These are phyloP conservation scores for Kodamaea sp. DNA, from an alignment of 1,139 yeast species.

Conservation along the genomic window DNA sequence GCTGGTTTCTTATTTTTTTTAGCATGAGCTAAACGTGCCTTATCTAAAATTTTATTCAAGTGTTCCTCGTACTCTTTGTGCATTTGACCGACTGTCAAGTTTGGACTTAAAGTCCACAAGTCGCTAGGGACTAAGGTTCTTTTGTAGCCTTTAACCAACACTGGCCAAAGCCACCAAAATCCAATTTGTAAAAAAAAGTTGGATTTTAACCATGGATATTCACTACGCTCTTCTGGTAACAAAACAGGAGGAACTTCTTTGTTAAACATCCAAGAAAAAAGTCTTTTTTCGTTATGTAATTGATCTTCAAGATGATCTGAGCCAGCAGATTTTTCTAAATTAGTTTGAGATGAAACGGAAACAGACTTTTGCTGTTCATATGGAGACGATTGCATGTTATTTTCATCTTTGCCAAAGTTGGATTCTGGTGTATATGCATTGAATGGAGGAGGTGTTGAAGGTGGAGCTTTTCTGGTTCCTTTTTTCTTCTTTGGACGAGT, in stretches of 20 bases:
- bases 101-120: conserved; percentile 36
- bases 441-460: not conserved
- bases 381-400: not conserved
- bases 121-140: conserved; percentile 41
- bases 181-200: conserved; percentile 26
- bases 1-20: conserved; percentile 22
- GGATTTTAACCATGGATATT: conserved; percentile 36
- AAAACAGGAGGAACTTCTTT: conserved; percentile 35
- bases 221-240: conserved; percentile 33
- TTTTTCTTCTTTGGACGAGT: conserved; percentile 3
- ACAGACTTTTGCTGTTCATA: too few species aligned
- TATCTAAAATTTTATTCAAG: conserved; percentile 22
- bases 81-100: conserved; percentile 39
- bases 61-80: conserved; percentile 28
- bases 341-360: conserved; percentile 13
- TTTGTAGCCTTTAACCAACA: conserved; percentile 39
- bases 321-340: conserved; percentile 10
- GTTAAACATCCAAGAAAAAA: conserved; percentile 28
- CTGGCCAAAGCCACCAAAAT: conserved; percentile 43
- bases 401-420: not conserved
- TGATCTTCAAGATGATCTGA: conserved; percentile 8
- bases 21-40: conserved; percentile 24
- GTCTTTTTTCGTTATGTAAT: conserved; percentile 17
- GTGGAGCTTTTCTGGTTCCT: conserved; percentile 2
- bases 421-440: not conserved